Percentiles rank a stretch among this genome's conserved stretches.
Evolutionary conservation across 129 eudicot species (phyloP).

Genomic region (Flaveria ramosissima): DNA sequence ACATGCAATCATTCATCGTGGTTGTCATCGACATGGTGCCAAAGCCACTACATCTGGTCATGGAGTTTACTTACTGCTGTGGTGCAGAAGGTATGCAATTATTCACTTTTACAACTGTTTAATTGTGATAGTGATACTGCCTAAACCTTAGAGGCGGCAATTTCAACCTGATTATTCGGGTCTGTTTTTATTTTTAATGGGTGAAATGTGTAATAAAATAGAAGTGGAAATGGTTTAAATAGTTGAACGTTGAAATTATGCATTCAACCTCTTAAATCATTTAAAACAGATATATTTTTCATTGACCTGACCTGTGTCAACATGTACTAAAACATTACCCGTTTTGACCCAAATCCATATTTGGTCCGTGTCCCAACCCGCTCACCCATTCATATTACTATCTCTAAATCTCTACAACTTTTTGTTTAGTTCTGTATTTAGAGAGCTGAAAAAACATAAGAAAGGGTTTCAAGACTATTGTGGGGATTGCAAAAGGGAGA

Average conservation of each 20-base stretch:
- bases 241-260: background rate
- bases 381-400: background rate
- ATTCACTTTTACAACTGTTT: background rate
- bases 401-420: background rate
- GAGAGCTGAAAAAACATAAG: slow-evolving; percentile 79
- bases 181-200: background rate
- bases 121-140: background rate
- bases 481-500: slow-evolving; percentile 81
- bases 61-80: slow-evolving; percentile 67
- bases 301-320: background rate
- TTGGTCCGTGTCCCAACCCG: background rate
- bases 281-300: background rate
- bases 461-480: slow-evolving; percentile 79
- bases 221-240: background rate
- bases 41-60: slow-evolving; percentile 85
- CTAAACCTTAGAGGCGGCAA: background rate
- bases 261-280: background rate
- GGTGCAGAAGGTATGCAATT: slow-evolving; percentile 53
- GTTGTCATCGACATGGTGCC: slow-evolving; percentile 98
- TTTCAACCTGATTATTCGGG: background rate
- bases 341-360: background rate
- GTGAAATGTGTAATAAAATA: background rate
- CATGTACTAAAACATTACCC: background rate
- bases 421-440: slow-evolving; percentile 62
- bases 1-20: slow-evolving; percentile 86